Evolutionary conservation across 805 yeast species (phyloP).

Genomic region (Teunomyces gatunensis): DNA sequence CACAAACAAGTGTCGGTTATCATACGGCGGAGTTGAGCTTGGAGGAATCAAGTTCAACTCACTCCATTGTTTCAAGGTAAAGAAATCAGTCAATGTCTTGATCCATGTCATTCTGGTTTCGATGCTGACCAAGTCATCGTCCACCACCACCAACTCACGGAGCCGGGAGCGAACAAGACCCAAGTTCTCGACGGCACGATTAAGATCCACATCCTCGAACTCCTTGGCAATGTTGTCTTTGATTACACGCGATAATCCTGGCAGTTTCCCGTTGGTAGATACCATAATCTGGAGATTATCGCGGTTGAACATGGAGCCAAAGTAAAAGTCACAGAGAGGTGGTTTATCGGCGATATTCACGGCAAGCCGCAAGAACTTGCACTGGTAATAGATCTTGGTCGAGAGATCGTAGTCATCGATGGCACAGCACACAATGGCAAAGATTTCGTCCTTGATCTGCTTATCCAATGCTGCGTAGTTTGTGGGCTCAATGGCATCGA

Average conservation of each 20-base stretch:
- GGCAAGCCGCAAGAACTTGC: slow-evolving; percentile 46
- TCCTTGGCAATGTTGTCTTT: slow-evolving; percentile 54
- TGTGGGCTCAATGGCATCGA: slow-evolving; percentile 16
- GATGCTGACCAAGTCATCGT: slow-evolving; percentile 46
- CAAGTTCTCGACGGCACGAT: slow-evolving; percentile 58
- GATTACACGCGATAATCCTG: slow-evolving; percentile 59
- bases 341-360: slow-evolving; percentile 87
- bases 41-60: slow-evolving; percentile 30
- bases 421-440: slow-evolving; percentile 70
- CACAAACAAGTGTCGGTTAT: slow-evolving; percentile 18
- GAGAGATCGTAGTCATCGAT: slow-evolving; percentile 68
- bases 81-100: slow-evolving; percentile 59
- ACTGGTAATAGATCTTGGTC: slow-evolving; percentile 51
- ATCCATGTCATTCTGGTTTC: slow-evolving; percentile 72
- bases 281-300: slow-evolving; percentile 80
- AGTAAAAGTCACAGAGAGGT: slow-evolving; percentile 78
- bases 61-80: slow-evolving; percentile 60
- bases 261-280: slow-evolving; percentile 79
- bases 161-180: slow-evolving; percentile 53
- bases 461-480: slow-evolving; percentile 30
- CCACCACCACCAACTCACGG: slow-evolving; percentile 42
- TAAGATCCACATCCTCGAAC: slow-evolving; percentile 45
- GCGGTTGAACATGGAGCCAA: slow-evolving; percentile 72
- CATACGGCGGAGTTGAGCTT: slow-evolving; percentile 16
- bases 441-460: slow-evolving; percentile 37